Conservation (phyloP, 768 basidiomycete genomes). For the Multifurca ochricompacta region DNA sequence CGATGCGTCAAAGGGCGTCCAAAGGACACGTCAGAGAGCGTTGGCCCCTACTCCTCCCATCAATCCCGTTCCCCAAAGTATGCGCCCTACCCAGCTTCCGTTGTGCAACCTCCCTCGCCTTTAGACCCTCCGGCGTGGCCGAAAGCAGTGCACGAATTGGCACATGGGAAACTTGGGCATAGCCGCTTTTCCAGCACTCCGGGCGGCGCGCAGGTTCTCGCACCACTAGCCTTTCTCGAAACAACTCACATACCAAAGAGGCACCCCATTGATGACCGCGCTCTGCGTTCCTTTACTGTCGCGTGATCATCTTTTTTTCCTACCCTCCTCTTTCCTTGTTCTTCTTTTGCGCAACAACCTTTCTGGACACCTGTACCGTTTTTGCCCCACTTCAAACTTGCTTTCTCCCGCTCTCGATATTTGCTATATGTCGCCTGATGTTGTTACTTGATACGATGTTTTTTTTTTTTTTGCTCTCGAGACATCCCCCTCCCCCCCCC, state of each 20-base stretch:
- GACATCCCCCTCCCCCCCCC: background rate
- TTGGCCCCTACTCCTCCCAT: constrained; percentile 9
- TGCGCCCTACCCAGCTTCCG: constrained; percentile 13
- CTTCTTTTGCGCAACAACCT: constrained; percentile 14
- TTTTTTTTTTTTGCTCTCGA: background rate
- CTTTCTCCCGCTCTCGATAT: background rate
- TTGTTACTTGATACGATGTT: background rate
- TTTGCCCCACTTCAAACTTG: background rate
- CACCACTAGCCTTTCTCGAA: constrained; percentile 58
- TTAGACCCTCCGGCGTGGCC: constrained; percentile 18
- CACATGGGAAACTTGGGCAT: constrained; percentile 17
- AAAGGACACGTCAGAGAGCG: constrained; percentile 9
- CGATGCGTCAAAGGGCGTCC: constrained; percentile 26
- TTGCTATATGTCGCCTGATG: background rate
- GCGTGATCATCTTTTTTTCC: constrained; percentile 6
- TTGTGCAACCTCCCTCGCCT: constrained; percentile 12
- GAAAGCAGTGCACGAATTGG: constrained; percentile 12
- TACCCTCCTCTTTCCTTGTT: background rate
- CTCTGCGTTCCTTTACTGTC: constrained; percentile 51
- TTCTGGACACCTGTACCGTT: constrained; percentile 12
- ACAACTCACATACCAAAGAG: constrained; percentile 52
- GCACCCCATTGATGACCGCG: constrained; percentile 65
- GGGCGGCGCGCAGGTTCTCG: constrained; percentile 32
- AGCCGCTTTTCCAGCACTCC: constrained; percentile 16
- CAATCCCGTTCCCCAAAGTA: constrained; percentile 14